These are phyloP conservation scores for Berberis thunbergii DNA, from an alignment of 164 flowering plant genomes.

Conservation along the genomic window DNA sequence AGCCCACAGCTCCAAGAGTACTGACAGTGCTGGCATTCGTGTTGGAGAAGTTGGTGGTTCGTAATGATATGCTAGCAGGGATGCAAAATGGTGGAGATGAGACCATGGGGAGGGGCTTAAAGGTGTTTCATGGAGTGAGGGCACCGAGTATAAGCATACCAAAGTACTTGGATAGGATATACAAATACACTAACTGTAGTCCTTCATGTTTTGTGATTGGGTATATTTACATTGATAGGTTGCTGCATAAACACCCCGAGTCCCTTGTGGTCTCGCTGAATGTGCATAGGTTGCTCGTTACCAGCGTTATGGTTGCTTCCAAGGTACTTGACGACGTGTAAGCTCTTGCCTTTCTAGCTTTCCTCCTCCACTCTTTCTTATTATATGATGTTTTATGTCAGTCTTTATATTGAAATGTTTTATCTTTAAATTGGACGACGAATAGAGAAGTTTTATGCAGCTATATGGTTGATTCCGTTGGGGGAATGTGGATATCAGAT, in stretches of 20 bases:
- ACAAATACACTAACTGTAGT: conserved; percentile 77
- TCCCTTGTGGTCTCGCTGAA: conserved; percentile 70
- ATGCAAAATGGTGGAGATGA: background rate
- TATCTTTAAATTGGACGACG: too few species aligned
- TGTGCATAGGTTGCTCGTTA: conserved; percentile 78
- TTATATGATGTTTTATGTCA: background rate
- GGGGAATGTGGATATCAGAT: background rate
- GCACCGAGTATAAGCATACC: conserved; percentile 70
- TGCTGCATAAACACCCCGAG: conserved; percentile 65
- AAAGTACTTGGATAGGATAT: conserved; percentile 81
- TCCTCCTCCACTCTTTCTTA: background rate
- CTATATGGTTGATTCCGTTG: too few species aligned
- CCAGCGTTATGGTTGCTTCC: conserved; percentile 84
- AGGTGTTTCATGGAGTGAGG: conserved; percentile 66
- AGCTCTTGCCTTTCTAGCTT: conserved; percentile 11
- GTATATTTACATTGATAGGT: conserved; percentile 70
- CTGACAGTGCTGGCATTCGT: conserved; percentile 45
- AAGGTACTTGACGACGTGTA: conserved; percentile 93
- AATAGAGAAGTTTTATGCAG: too few species aligned
- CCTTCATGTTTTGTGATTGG: conserved; percentile 94
- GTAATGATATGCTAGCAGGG: conserved; percentile 44
- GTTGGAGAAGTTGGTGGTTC: conserved; percentile 63
- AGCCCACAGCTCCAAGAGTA: conserved; percentile 48
- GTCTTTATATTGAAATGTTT: background rate
- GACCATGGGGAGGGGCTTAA: conserved; percentile 34